Conservation (phyloP, 352 stramenopile species). For the Pythium aphanidermatum region DNA sequence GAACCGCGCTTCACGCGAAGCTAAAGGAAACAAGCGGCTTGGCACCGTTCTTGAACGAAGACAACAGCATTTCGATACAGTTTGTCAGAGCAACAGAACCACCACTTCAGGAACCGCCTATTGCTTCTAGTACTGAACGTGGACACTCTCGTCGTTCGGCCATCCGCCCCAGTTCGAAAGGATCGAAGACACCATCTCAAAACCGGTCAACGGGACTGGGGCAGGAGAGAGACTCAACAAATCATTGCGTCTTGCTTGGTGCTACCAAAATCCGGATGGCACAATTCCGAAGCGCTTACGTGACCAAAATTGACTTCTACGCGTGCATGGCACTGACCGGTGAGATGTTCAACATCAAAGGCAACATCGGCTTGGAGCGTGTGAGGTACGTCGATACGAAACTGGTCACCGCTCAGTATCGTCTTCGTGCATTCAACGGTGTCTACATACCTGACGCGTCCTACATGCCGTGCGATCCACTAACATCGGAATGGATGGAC, state of each 20-base stretch:
- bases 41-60: constrained; percentile 52
- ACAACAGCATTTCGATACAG: constrained; percentile 70
- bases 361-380: constrained; percentile 71
- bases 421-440: constrained; percentile 54
- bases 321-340: constrained; percentile 72
- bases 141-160: constrained; percentile 34
- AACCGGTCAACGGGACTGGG: no score
- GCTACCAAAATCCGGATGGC: constrained; percentile 73
- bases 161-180: constrained; percentile 14
- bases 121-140: not conserved
- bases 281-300: constrained; percentile 76
- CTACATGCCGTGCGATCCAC: constrained; percentile 52
- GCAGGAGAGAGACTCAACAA: not conserved
- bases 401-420: constrained; percentile 53
- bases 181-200: no score
- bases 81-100: constrained; percentile 70
- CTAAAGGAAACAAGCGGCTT: constrained; percentile 73
- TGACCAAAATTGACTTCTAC: constrained; percentile 83
- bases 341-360: constrained; percentile 83
- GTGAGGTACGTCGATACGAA: constrained; percentile 71
- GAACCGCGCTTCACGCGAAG: constrained; percentile 65
- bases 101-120: constrained; percentile 49
- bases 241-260: constrained; percentile 50
- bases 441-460: constrained; percentile 67
- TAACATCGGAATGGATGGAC: constrained; percentile 81